These are phyloP conservation scores for Gentiana straminea DNA, from an alignment of 257 asterid genomes.

Conservation along the genomic window DNA sequence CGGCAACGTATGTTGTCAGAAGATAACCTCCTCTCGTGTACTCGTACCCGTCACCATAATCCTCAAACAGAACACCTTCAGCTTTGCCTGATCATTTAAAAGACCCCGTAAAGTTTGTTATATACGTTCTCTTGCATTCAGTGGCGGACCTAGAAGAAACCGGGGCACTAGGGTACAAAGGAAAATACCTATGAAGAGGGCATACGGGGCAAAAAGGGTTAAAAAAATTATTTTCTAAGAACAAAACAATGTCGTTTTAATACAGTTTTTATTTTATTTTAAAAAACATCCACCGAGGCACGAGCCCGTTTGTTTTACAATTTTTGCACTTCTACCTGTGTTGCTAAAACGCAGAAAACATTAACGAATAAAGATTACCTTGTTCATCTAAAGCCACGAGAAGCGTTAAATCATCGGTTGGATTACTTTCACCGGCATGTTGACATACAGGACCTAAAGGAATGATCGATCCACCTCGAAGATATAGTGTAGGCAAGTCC, in stretches of 20 bases:
- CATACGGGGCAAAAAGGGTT: no score
- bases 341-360: no score
- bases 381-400: constrained; percentile 73
- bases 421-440: constrained; percentile 71
- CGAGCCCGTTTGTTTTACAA: no score
- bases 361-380: constrained; percentile 33
- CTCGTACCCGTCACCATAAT: constrained; percentile 87
- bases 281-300: no score
- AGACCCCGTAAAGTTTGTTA: neutral
- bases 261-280: no score
- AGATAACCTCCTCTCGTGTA: constrained; percentile 57
- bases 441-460: constrained; percentile 56
- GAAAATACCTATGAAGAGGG: no score
- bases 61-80: constrained; percentile 78
- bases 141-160: no score
- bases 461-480: constrained; percentile 84
- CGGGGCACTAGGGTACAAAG: no score
- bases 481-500: constrained; percentile 88
- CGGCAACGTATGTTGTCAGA: constrained; percentile 80
- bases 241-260: no score
- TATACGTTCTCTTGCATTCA: no score
- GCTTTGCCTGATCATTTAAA: constrained; percentile 60
- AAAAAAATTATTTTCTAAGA: no score
- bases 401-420: constrained; percentile 53
- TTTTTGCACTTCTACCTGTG: no score